phyloP scores from a whole-genome alignment of 805 yeast genomes.

The Hanseniaspora pseudoguilliermondii region DNA sequence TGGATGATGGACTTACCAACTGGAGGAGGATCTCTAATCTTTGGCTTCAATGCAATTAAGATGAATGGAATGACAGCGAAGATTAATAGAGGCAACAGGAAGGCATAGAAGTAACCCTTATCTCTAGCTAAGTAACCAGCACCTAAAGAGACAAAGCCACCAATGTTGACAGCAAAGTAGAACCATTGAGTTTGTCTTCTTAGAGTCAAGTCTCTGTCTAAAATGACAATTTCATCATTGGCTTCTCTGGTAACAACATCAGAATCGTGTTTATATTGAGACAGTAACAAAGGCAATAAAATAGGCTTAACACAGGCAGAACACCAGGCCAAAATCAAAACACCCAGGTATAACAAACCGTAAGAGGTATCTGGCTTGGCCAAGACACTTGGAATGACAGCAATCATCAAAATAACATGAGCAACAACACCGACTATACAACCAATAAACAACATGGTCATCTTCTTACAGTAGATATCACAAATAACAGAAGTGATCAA shows the following conservation, averaged over 20 bases:
- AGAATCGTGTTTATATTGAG: conserved; percentile 56
- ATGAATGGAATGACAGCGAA: conserved; percentile 42
- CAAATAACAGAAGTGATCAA: conserved; percentile 63
- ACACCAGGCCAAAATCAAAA: conserved; percentile 51
- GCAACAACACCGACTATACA: conserved; percentile 49
- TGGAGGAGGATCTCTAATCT: conserved; percentile 22
- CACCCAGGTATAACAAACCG: conserved; percentile 44
- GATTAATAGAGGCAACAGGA: conserved; percentile 51
- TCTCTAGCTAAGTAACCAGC: conserved; percentile 59
- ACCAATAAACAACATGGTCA: conserved; percentile 51
- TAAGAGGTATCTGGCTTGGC: conserved; percentile 38
- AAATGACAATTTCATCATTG: conserved; percentile 54
- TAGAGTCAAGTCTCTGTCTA: conserved; percentile 57
- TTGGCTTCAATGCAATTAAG: conserved; percentile 28
- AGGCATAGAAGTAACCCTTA: conserved; percentile 66
- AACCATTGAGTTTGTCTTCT: conserved; percentile 66
- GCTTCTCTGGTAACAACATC: conserved; percentile 43
- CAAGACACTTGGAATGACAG: conserved; percentile 52
- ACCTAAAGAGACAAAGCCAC: conserved; percentile 61
- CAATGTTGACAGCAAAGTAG: conserved; percentile 64
- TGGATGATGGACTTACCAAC: conserved; percentile 32
- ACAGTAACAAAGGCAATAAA: conserved; percentile 50
- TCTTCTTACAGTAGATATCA: conserved; percentile 64
- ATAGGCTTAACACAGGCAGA: conserved; percentile 75
- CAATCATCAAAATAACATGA: conserved; percentile 50